Base-by-base conservation (phyloP, 2,329 filamentous ascomycete genomes). In the Penicillium sp. region DNA sequence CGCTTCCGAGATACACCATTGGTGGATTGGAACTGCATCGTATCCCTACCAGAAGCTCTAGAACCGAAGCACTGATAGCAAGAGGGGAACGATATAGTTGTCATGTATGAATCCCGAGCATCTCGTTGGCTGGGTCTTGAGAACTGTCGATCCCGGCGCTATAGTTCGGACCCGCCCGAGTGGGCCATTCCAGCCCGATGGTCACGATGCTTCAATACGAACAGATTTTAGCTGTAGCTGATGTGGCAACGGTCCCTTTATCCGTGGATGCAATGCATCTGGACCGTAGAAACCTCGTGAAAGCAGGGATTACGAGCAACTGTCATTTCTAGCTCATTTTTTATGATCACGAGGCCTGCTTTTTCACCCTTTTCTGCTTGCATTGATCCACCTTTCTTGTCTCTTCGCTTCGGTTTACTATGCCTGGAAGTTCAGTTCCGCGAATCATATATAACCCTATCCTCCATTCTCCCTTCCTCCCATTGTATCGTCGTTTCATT, bases 251-350 rank as follows among this genome's bases (percentile, higher is more conserved):
- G 24, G 50, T 11, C 3, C n/a, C 7, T 19, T 19, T 39, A 49
- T 9, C 46, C 46, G 46, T 48, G 46, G 46, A 48, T 48, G 11
- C 46, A 22, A 5, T 11, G n/a, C 26, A 11, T 45, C 43, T 50
- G 59, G 65, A 58, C 61, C 61, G 57, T 63, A 63, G 62, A 66
- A 59, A 65, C 62, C 69, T 64, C 52, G 66, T 65, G 63, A 67
- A 63, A 64, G 56, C 62, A 65, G 48, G 58, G 35, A 39, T 39
- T 39, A 19, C 19, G 3, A 8, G 3, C 5, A 13, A 31, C 5
- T n/a, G 35, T 39, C n/a, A 39, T 16, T 19, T 19, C 48, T 41
- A 57, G 64, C 60, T 58, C 43, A 62, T 52, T 46, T 22, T 27
- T 33, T 22, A 27, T 21, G 37, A 65, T 70, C 68, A 71, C 63